Base-by-base conservation (phyloP, 2,329 filamentous ascomycete species). In the Alternaria hordeiaustralica region DNA sequence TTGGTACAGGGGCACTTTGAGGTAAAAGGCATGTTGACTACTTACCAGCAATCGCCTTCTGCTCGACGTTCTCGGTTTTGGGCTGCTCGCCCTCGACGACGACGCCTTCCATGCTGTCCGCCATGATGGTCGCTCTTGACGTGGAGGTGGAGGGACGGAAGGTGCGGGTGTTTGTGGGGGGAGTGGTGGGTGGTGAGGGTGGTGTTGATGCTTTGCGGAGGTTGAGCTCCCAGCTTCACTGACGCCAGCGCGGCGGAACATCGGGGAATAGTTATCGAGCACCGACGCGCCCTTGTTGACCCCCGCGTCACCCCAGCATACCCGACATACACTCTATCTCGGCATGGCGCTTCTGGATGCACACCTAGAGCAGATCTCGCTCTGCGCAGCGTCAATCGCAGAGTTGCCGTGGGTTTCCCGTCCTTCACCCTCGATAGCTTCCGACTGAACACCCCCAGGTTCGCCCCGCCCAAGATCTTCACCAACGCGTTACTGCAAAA, bases 381-480 rank as follows among this genome's bases (percentile, higher is more conserved):
- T 84, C 55, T 85, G 84, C 71, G 77, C 83, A 15, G 75, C 79
- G 1, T 84, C 83, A 53, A 85, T 86, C 45, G 80, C 82, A 53
- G 82, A 84, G 33, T 73, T 86, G 21, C 79, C 82, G 78, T 81
- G 71, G 28, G 79, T 71, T n/a, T 13, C n/a, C 30, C 33, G 20
- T 54, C 20, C 46, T 55, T n/a, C 41, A 18, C 12, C 15, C 26
- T 10, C 9, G 44, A 58, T 44, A 50, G 21, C 51, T 25, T 56
- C 30, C 57, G 41, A 66, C 68, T 70, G 66, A 72, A 69, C 66
- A 44, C 66, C 64, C 68, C 59, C 75, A 96, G 93, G 33, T 98
- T 98, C 73, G 93, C 93, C 44, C 88, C 88, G 2, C 93, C 95
- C n/a, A 96, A 93, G 75, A 94, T 96, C 75, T 99, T 98, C 82